A percentile compares a stretch with the other conserved stretches of the same genome.
Evolutionary conservation across 352 stramenopile species (phyloP).

Genomic region (Pilasporangium apinafurcum): DNA sequence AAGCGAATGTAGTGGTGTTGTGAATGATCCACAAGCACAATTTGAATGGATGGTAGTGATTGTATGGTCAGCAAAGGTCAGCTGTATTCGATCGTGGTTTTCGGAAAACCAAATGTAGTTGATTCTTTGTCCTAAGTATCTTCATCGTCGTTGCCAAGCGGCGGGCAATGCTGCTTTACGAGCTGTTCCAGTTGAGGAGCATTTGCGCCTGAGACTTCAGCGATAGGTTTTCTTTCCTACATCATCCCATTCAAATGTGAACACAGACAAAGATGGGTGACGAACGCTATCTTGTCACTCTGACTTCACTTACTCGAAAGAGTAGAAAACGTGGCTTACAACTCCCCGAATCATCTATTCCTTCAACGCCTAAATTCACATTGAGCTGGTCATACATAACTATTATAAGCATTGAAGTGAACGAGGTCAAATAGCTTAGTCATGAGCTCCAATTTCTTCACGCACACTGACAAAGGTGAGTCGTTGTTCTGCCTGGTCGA

Average conservation of each 20-base stretch:
- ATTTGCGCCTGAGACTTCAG: constrained; percentile 51
- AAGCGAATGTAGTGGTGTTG: neutral
- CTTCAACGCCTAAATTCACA: constrained; percentile 36
- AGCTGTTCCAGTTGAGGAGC: constrained; percentile 54
- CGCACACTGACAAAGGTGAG: constrained; percentile 47
- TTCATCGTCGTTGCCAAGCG: constrained; percentile 42
- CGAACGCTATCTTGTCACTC: neutral
- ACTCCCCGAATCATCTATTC: constrained; percentile 43
- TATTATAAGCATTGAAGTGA: neutral
- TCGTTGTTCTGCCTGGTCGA: constrained; percentile 45
- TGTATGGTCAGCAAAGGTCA: too few relatives aligned
- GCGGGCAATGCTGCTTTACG: constrained; percentile 55
- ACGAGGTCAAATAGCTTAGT: neutral
- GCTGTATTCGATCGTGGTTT: too few relatives aligned
- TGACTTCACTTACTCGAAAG: constrained; percentile 25
- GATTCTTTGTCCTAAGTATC: constrained; percentile 18
- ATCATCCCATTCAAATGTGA: too few relatives aligned
- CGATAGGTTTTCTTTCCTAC: constrained; percentile 56
- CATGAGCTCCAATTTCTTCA: neutral
- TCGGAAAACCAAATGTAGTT: neutral
- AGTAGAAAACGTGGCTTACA: constrained; percentile 67
- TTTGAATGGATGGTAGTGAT: neutral
- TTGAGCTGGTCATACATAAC: constrained; percentile 23
- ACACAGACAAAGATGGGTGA: neutral
- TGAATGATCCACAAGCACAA: too few relatives aligned